Conservation (phyloP, 2,329 filamentous ascomycete species). For the Sarocladium kiliense region DNA sequence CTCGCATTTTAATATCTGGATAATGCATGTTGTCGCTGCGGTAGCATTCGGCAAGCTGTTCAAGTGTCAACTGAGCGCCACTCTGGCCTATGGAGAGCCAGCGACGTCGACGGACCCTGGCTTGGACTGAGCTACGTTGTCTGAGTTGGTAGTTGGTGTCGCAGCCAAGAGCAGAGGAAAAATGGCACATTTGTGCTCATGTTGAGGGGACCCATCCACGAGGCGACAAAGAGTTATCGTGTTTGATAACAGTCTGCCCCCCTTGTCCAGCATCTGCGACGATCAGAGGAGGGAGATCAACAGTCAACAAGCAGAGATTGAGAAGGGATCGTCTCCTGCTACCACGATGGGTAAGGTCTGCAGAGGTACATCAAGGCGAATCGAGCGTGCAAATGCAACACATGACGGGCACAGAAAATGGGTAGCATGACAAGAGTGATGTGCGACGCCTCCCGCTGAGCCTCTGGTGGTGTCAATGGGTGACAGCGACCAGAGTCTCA, state of each 20-base stretch:
- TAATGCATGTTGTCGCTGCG: constrained; percentile 7
- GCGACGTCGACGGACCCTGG: not conserved
- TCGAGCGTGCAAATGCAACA: not conserved
- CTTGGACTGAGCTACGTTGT: not conserved
- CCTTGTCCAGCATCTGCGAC: constrained; percentile 1
- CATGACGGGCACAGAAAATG: not conserved
- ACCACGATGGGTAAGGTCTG: not conserved
- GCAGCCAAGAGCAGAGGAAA: not conserved
- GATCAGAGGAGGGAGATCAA: constrained; percentile 3
- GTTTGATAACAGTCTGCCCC: not conserved
- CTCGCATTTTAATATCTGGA: constrained; percentile 1
- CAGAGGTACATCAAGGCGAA: not conserved
- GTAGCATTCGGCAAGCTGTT: constrained; percentile 3
- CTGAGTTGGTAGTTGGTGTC: not conserved
- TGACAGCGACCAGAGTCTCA: not conserved
- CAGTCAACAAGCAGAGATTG: not conserved
- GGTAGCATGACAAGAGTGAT: not conserved
- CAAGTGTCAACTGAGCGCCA: not conserved
- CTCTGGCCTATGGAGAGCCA: not conserved
- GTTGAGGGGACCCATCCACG: not conserved
- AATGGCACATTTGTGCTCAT: not conserved
- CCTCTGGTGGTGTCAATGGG: not conserved
- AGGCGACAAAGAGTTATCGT: not conserved
- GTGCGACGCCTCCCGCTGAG: not conserved
- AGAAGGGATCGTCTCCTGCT: not conserved